These are phyloP conservation scores for Simplicillium aogashimaense DNA, from an alignment of 2,329 filamentous ascomycete species.

Conservation along the genomic window DNA sequence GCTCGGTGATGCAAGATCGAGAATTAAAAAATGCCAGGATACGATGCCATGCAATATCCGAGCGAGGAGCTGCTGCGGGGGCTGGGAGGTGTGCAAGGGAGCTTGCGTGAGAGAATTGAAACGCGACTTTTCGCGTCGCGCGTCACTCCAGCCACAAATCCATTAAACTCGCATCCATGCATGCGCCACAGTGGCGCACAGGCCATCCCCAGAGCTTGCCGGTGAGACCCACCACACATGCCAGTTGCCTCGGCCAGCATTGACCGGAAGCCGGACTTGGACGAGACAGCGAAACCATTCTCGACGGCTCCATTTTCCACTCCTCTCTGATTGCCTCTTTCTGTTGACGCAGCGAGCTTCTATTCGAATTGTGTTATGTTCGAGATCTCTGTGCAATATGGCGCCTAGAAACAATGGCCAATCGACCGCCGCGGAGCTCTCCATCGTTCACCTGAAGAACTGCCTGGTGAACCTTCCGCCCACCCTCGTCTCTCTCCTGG, in stretches of 20 bases:
- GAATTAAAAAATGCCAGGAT: conserved; percentile 4
- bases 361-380: background rate
- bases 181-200: conserved; percentile 6
- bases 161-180: conserved; percentile 13
- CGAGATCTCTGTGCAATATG: conserved; percentile 21
- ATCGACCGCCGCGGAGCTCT: conserved; percentile 70
- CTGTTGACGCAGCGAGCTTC: no score
- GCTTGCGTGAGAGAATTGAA: conserved; percentile 3
- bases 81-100: conserved; percentile 19
- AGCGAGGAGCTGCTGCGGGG: conserved; percentile 10
- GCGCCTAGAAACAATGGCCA: conserved; percentile 43
- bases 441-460: conserved; percentile 79
- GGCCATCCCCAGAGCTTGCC: background rate
- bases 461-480: conserved; percentile 90
- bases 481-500: conserved; percentile 71
- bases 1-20: background rate
- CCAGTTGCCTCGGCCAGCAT: conserved; percentile 22
- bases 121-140: conserved; percentile 25
- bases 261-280: conserved; percentile 6
- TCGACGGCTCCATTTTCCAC: background rate
- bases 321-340: background rate
- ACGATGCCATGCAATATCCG: conserved; percentile 1
- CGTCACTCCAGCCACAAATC: conserved; percentile 16
- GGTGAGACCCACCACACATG: conserved; percentile 20
- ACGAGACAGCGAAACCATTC: conserved; percentile 1